Evolutionary conservation across 176 grass and related monocot genomes (phyloP), one percentile per base, ranked within the genome.

Genomic region (Carex littledalei): DNA sequence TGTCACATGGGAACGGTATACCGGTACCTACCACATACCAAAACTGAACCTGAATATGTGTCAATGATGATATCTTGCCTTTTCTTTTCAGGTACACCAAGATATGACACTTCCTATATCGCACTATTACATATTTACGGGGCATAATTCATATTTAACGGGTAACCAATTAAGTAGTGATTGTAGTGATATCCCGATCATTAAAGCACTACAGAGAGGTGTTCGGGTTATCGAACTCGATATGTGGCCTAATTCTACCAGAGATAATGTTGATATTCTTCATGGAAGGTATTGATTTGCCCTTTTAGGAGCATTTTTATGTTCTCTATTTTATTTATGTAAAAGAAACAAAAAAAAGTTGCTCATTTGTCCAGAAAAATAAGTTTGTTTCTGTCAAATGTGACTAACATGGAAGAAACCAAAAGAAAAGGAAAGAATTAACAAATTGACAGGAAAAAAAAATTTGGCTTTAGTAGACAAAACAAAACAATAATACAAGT

Each of bases 91-190:
- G 92, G 91, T 93, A 85, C 95, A 97, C 63, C 95, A 97, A 59
- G 92, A 97, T 82, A 97, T 97, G 95, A 91, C 81, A 18, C 85
- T 71, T 35, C 95, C 92, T 3, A 84, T 97, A 26, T 97, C 95
- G 8, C 92, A 94, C 80, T 97, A 97, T 79, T 94, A 91, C 14
- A 34, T 97, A 79, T 94, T 86, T 87, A 97, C 95, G 10, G 92
- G 95, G 2, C 95, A 97, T 75, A 97, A 97, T 88, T 97, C 95
- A 62, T 97, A 97, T 84, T 63, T 97, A 17, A 97, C 89, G 17
- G 95, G 95, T 39, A 97, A 97, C 89, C 95, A 97, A 71, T 84
- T 97, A 8, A 97, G 94, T 54, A 97, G 95, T 31, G 91, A 97
- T 74, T 94, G 90, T 88, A 97, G 95, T 8, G 92, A 94, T n/a